These are phyloP conservation scores for Sesbania bispinosa DNA, from an alignment of 306 rosid species.

Conservation along the genomic window DNA sequence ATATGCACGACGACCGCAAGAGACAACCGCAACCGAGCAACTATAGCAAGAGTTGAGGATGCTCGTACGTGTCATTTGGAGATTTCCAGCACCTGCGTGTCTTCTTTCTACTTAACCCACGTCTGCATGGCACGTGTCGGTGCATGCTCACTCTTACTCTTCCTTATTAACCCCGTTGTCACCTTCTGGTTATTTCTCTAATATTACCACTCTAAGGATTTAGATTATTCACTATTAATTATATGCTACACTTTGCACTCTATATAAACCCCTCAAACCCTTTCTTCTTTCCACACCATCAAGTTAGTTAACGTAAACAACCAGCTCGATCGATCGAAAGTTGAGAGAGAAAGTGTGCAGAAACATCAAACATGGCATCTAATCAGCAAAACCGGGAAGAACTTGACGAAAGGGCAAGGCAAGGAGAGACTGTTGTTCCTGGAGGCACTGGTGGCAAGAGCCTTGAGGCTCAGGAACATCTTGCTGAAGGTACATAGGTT, in stretches of 20 bases:
- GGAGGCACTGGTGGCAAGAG: conserved; percentile 90
- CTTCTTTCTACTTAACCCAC: conserved; percentile 2
- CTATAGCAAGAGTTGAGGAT: not conserved
- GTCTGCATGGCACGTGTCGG: conserved; percentile 26
- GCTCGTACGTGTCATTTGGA: conserved; percentile 16
- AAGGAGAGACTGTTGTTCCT: conserved; percentile 73
- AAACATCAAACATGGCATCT: conserved; percentile 41
- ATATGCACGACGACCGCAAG: too few relatives aligned
- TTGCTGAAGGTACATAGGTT: conserved; percentile 55
- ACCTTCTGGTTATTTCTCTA: conserved; percentile 6
- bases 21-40: conserved; percentile 1
- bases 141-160: not conserved
- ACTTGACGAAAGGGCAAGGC: conserved; percentile 59
- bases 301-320: not conserved
- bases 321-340: not conserved
- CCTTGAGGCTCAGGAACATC: conserved; percentile 77
- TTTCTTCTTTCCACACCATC: not conserved
- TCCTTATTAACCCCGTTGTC: conserved; percentile 26
- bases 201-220: not conserved
- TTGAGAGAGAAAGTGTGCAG: not conserved
- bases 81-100: conserved; percentile 20
- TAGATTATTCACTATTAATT: not conserved
- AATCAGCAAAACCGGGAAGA: conserved; percentile 36
- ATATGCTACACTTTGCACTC: not conserved
- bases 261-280: conserved; percentile 29